These are phyloP conservation scores for Fusarium sacchari DNA, from an alignment of 2,329 filamentous ascomycete genomes.

Conservation along the genomic window DNA sequence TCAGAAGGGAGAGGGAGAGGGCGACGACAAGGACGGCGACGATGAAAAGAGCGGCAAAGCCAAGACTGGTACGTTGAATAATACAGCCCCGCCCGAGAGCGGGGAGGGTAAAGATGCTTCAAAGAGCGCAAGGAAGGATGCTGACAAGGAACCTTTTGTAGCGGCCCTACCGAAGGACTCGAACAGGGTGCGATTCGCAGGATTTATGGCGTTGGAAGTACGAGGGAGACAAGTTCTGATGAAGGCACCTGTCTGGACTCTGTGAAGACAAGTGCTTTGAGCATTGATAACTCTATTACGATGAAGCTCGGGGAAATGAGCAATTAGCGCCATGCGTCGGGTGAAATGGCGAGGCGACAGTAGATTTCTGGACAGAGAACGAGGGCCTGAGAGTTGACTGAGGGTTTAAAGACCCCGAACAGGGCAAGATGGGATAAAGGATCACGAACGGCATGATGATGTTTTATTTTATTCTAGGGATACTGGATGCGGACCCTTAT, in stretches of 20 bases:
- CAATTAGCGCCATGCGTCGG: constrained; percentile 2
- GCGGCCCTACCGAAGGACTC: constrained; percentile 56
- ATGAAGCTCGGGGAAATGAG: background rate
- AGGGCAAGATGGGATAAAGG: constrained; percentile 12
- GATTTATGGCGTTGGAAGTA: constrained; percentile 79
- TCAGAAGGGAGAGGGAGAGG: constrained; percentile 54
- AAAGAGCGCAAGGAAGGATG: constrained; percentile 44
- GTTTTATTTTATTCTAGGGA: constrained; percentile 16
- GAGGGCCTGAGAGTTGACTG: background rate
- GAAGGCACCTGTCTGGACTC: constrained; percentile 79
- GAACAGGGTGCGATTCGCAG: constrained; percentile 76
- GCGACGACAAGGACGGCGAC: constrained; percentile 54
- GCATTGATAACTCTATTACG: background rate
- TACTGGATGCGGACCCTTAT: constrained; percentile 27
- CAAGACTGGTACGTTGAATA: constrained; percentile 58
- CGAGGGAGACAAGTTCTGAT: constrained; percentile 78
- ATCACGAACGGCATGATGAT: constrained; percentile 21
- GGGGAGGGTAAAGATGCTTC: constrained; percentile 44
- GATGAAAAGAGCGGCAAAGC: constrained; percentile 58
- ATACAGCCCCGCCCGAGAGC: constrained; percentile 25
- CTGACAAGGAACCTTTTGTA: constrained; percentile 54
- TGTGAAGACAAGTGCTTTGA: constrained; percentile 42
- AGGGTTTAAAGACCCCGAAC: background rate
- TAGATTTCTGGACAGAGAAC: constrained; percentile 13
- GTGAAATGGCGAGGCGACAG: background rate